These are phyloP conservation scores for Magnusiomyces paraingens DNA, from an alignment of 1,139 yeast genomes.

Conservation along the genomic window DNA sequence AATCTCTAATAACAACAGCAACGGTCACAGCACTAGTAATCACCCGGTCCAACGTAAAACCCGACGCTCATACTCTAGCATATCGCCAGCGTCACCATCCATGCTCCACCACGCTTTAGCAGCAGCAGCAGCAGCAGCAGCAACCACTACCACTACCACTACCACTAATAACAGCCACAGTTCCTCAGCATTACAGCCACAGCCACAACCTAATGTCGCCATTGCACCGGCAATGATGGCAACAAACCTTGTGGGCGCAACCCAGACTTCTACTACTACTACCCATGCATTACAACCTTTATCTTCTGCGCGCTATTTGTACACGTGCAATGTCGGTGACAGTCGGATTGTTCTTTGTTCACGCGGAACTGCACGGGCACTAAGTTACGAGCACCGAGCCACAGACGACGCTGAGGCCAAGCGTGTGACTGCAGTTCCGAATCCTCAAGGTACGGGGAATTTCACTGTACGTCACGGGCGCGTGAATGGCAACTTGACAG, in stretches of 20 bases:
- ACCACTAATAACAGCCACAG: conserved; percentile 1
- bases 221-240: too few relatives aligned
- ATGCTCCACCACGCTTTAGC: not conserved
- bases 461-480: conserved; percentile 48
- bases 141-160: not conserved
- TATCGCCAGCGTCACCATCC: not conserved
- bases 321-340: conserved; percentile 87
- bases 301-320: conserved; percentile 32
- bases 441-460: too few relatives aligned
- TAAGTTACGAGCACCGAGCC: conserved; percentile 79
- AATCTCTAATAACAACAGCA: not conserved
- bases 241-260: not conserved
- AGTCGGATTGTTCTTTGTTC: conserved; percentile 66
- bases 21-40: too few relatives aligned
- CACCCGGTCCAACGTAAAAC: not conserved
- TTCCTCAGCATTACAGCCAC: conserved; percentile 17
- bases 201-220: not conserved
- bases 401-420: conserved; percentile 58
- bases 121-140: not conserved
- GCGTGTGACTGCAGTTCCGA: conserved; percentile 41
- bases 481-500: conserved; percentile 80
- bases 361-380: conserved; percentile 54
- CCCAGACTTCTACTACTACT: not conserved
- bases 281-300: not conserved
- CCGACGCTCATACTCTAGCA: conserved; percentile 1